Conservation (phyloP, 2,329 filamentous ascomycete genomes). For the Diaporthe citrichinensis region DNA sequence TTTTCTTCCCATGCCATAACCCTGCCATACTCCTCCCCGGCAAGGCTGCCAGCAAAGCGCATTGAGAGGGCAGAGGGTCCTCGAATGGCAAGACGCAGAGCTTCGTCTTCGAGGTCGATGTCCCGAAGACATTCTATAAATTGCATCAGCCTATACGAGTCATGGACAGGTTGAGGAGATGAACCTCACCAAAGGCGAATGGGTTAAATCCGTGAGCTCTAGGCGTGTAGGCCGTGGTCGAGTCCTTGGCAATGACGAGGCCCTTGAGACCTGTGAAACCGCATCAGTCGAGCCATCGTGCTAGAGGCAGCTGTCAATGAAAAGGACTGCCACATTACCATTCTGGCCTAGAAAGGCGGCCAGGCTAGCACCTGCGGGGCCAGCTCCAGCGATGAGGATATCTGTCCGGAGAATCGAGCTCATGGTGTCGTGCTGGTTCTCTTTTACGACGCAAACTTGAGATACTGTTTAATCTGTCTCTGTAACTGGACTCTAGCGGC, state of each 20-base stretch:
- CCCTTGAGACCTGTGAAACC: conserved; percentile 13
- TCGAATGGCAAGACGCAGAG: conserved; percentile 47
- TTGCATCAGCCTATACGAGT: neutral
- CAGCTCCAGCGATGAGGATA: conserved; percentile 36
- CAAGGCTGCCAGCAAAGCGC: conserved; percentile 55
- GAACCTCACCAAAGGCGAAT: conserved; percentile 1
- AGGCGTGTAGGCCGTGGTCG: conserved; percentile 30
- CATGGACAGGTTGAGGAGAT: fast-evolving
- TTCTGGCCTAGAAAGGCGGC: conserved; percentile 33
- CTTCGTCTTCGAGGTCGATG: conserved; percentile 53
- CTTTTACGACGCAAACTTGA: neutral
- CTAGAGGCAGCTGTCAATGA: too few species aligned
- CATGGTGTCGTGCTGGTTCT: neutral
- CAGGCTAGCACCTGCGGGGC: conserved; percentile 29
- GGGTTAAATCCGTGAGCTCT: conserved; percentile 37
- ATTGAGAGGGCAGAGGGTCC: conserved; percentile 53
- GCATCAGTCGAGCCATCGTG: neutral
- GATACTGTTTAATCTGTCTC: too few species aligned
- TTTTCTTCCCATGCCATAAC: conserved; percentile 56
- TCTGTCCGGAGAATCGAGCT: conserved; percentile 33
- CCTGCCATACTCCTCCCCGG: conserved; percentile 54
- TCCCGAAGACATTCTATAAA: conserved; percentile 54
- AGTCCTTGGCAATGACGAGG: conserved; percentile 22
- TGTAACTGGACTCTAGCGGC: neutral
- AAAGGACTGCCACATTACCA: neutral